Evolutionary conservation across 2,329 filamentous ascomycete species (phyloP), one percentile per base, ranked within the genome.

Genomic region (Pseudohalonectria lignicola): DNA sequence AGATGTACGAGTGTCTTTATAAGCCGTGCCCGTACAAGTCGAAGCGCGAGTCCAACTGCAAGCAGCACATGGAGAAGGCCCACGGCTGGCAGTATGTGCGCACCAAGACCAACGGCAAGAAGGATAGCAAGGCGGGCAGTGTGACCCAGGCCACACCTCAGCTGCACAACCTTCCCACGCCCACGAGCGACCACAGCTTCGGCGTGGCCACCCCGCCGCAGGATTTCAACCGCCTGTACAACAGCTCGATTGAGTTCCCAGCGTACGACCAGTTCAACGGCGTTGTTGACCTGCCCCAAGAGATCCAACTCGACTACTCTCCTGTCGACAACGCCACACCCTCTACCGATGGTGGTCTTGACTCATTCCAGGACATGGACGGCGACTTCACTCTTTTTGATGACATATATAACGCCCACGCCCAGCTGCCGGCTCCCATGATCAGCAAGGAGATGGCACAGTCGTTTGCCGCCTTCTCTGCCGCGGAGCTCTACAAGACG

Each of bases 1-100:
- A 78, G 31, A 79, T 93, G 65, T 94, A 79, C 60, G 79, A 85
- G 63, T 98, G 92, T 63, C 63, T 78, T 34, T 96, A 74, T 62
- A 71, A 78, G 49, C 82, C 82, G 18, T 96, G 92, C 69, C 79
- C 84, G 1, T 96, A 96, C 66, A 83, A 86, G 53, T 94, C 88
- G 10, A 96, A 96, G 70, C 82, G 88, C 42, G 84, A 94, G 64
- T 92, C 84, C 45, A 96, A 96, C 61, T 93, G 86, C 74, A 95
- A 95, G 59, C 90, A 95, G 61, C 88, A 96, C 63, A 95, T 95
- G 88, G 90, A 96, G 66, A 95, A 95, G 62, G 82, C 86, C 1
- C 88, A 96, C 53, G 80, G 81, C 41, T 94, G 86, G 82, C 70
- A 71, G n/a, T 95, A 95, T 49, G 73, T 88, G 39, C 83, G 90